Conservation (phyloP, 108 stramenopile species). For the Thalassiosira profunda region DNA sequence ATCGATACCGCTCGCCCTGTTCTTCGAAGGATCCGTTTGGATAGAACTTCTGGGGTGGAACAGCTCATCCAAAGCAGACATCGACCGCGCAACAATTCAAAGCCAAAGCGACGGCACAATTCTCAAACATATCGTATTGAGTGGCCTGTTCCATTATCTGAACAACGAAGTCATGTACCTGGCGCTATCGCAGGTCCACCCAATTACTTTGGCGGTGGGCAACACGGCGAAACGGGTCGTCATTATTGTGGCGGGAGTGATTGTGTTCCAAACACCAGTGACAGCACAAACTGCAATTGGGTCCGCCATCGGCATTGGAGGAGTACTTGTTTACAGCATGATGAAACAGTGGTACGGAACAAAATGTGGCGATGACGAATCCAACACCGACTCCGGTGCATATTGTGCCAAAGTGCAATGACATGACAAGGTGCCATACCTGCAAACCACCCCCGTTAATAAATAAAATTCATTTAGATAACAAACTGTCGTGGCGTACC, state of each 20-base stretch:
- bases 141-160: slow-evolving; percentile 72
- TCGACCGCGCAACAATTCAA: neutral
- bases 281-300: slow-evolving; percentile 46
- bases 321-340: slow-evolving; percentile 51
- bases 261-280: slow-evolving; percentile 70
- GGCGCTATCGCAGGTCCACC: slow-evolving; percentile 64
- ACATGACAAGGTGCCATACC: too few relatives aligned
- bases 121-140: slow-evolving; percentile 31
- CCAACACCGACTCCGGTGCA: neutral
- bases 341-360: slow-evolving; percentile 48
- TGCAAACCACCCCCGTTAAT: too few relatives aligned
- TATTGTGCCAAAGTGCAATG: neutral
- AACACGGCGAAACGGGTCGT: slow-evolving; percentile 86
- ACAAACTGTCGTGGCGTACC: too few relatives aligned
- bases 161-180: slow-evolving; percentile 88
- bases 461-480: too few relatives aligned
- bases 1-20: slow-evolving; percentile 50
- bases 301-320: slow-evolving; percentile 43
- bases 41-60: neutral
- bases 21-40: slow-evolving; percentile 43
- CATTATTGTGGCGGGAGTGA: slow-evolving; percentile 62
- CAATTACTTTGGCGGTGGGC: slow-evolving; percentile 80
- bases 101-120: neutral
- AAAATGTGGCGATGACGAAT: too few relatives aligned
- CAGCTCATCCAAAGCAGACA: neutral